A percentile compares a stretch with the other conserved stretches of the same genome.
phyloP scores from a whole-genome alignment of 257 asterid species.

The Vinca minor region DNA sequence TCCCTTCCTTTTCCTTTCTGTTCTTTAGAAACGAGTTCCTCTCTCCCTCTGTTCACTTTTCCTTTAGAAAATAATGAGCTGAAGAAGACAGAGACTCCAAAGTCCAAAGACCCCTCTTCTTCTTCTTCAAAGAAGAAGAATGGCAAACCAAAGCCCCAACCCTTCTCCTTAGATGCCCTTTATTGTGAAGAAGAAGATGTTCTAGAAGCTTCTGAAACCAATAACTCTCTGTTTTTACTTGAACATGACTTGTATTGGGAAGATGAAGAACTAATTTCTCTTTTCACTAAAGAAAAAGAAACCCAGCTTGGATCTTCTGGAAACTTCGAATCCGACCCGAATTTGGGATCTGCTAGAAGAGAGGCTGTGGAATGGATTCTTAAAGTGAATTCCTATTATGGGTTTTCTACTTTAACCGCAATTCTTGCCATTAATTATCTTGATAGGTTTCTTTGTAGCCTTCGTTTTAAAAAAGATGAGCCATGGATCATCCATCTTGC shows the following conservation, averaged over 20 bases:
- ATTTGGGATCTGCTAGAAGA: slow-evolving; percentile 27
- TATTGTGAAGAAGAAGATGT: slow-evolving; percentile 9
- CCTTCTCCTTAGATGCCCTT: slow-evolving; percentile 10
- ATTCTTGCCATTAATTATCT: slow-evolving; percentile 66
- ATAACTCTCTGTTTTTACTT: slow-evolving; percentile 26
- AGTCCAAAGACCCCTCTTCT: too few species aligned
- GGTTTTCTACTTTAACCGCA: slow-evolving; percentile 60
- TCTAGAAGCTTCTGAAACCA: slow-evolving; percentile 4
- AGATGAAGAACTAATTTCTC: slow-evolving; percentile 63
- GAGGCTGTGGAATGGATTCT: slow-evolving; percentile 72
- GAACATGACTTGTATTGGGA: slow-evolving; percentile 68
- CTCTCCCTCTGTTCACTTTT: slow-evolving; percentile 21
- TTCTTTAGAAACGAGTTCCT: slow-evolving; percentile 30
- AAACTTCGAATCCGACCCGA: slow-evolving; percentile 2
- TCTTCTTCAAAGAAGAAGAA: slow-evolving; percentile 6
- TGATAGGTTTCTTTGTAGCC: slow-evolving; percentile 53
- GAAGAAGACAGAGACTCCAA: too few species aligned
- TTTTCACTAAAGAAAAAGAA: slow-evolving; percentile 56
- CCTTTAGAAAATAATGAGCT: not conserved
- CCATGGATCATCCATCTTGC: slow-evolving; percentile 90
- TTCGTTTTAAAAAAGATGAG: slow-evolving; percentile 37
- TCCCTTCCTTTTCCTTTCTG: slow-evolving; percentile 33
- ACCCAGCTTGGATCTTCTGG: slow-evolving; percentile 11
- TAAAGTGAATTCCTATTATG: slow-evolving; percentile 35
- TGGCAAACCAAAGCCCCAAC: slow-evolving; percentile 1